Base-by-base conservation (phyloP, 768 basidiomycete species). In the Amanita subjunquillea region DNA sequence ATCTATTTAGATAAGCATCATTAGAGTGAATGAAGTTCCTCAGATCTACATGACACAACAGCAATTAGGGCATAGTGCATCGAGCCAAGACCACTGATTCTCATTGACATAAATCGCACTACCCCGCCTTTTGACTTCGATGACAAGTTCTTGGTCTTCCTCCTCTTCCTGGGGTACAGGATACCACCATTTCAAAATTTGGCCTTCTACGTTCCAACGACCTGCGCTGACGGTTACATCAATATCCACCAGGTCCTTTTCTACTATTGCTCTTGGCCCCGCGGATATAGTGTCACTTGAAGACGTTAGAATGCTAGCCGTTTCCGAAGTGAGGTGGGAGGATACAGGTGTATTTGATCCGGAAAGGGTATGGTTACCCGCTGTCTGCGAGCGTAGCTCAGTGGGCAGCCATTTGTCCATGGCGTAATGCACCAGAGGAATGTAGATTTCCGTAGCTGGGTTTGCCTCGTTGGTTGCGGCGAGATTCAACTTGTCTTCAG, bases 381-480 rank as follows among this genome's bases (percentile, higher is more conserved):
- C 22, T 13, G 23, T 25, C 43, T 36, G 37, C 23, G 44, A 47
- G 20, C 37, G 49, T 45, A 25, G 34, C 27, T 22, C 32, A 3
- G 10, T 23, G 23, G 51, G 43, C 44, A 29, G 29, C 43, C 38
- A 53, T 37, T 56, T 30, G 39, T 58, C 56, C 20, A n/a, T 73
- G 3, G 85, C 89, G 63, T 83, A 99, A 64, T 99, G 96, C 17
- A 95, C 83, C 46, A 91, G 73, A 4, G 96, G 96, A 1, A 98
- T 65, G 64, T 78, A 99, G 20, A 98, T 83, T 73, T 96, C 96
- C 17, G 92, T 97, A 2, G 65, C 63, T 5, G 62, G 61, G 15
- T 65, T 66, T 1, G 69, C 71, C 4, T 65, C 59, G 0, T 56
- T 67, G 9, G 56, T 59, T 1, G 53, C 67, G 8, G 55, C 60